Evolutionary conservation across 2,329 filamentous ascomycete genomes (phyloP).

Genomic region (Huntiella decipiens): DNA sequence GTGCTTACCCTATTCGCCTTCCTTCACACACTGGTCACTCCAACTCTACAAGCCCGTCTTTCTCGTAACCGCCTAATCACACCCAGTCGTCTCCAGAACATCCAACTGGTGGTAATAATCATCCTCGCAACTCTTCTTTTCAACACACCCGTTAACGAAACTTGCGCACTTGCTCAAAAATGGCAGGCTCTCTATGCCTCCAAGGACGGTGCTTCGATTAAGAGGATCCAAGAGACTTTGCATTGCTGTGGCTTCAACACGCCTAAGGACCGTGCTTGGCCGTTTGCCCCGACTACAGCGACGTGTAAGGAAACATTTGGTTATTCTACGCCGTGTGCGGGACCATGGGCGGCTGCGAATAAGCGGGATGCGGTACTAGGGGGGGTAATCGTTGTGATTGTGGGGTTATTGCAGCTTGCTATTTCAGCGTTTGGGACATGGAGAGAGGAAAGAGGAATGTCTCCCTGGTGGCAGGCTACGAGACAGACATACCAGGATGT

Average conservation of each 20-base stretch:
- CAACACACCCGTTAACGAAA: slow-evolving; percentile 3
- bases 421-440: neutral
- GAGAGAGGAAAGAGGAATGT: neutral
- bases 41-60: neutral
- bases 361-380: neutral
- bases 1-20: slow-evolving; percentile 4
- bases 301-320: slow-evolving; percentile 21
- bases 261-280: slow-evolving; percentile 40
- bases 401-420: neutral
- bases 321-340: neutral
- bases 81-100: neutral
- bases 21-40: neutral
- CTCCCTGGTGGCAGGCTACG: neutral
- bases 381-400: neutral
- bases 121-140: slow-evolving; percentile 27
- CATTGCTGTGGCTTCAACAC: slow-evolving; percentile 46
- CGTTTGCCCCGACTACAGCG: slow-evolving; percentile 26
- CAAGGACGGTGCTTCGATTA: slow-evolving; percentile 32
- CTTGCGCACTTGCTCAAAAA: slow-evolving; percentile 12
- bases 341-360: neutral
- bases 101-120: slow-evolving; percentile 1
- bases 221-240: slow-evolving; percentile 44
- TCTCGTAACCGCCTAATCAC: neutral
- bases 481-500: neutral
- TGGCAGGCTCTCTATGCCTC: slow-evolving; percentile 15